These are phyloP conservation scores for Globisporangium splendens DNA, from an alignment of 352 stramenopile genomes.

Conservation along the genomic window DNA sequence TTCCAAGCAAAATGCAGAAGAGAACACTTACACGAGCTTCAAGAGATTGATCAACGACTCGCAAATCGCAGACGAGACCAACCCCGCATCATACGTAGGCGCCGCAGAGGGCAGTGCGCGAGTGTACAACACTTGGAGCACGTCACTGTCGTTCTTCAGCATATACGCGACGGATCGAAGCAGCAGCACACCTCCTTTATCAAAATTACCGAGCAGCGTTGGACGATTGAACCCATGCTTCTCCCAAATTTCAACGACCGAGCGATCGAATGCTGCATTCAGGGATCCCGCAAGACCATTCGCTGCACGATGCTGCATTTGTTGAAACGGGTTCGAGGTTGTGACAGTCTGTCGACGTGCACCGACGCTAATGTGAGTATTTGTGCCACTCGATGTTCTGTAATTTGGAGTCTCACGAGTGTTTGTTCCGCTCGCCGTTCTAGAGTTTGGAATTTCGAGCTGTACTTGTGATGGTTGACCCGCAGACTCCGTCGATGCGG, in stretches of 20 bases:
- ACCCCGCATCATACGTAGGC: constrained; percentile 62
- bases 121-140: constrained; percentile 46
- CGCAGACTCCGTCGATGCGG: background rate
- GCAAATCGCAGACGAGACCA: constrained; percentile 68
- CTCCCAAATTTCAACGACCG: constrained; percentile 62
- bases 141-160: constrained; percentile 46
- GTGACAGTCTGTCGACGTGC: constrained; percentile 29
- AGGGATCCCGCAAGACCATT: constrained; percentile 19
- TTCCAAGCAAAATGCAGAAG: background rate
- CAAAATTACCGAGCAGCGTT: constrained; percentile 70
- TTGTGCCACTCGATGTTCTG: constrained; percentile 19
- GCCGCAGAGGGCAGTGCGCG: constrained; percentile 52
- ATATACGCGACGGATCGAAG: constrained; percentile 61
- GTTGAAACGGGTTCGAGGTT: constrained; percentile 18
- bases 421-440: constrained; percentile 19
- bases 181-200: constrained; percentile 70
- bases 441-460: background rate
- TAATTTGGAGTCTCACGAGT: constrained; percentile 7
- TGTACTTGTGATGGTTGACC: background rate
- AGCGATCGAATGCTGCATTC: constrained; percentile 20
- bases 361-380: constrained; percentile 20
- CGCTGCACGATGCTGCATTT: constrained; percentile 4
- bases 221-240: constrained; percentile 70
- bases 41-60: constrained; percentile 68
- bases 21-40: constrained; percentile 66